Evolutionary conservation across 768 basidiomycete genomes (phyloP).

Genomic region (Chlorophyllum brunneum): DNA sequence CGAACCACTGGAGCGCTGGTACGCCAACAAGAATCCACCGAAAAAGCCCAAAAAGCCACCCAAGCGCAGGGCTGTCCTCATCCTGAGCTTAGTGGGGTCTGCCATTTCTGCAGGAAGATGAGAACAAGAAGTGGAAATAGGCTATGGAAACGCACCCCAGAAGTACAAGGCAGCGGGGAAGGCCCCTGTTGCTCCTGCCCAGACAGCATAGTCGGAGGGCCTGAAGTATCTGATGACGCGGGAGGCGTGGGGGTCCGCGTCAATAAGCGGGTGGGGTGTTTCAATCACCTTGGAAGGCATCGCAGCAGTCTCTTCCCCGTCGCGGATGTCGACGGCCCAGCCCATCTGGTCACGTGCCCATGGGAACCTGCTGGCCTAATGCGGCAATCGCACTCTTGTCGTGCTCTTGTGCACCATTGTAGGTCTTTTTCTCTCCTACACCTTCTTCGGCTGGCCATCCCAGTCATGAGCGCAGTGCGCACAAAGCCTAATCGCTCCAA

Average conservation of each 20-base stretch:
- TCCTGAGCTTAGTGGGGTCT: constrained; percentile 36
- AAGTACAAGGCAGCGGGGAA: constrained; percentile 79
- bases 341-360: constrained; percentile 22
- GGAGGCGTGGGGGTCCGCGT: constrained; percentile 84
- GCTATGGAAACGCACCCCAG: constrained; percentile 58
- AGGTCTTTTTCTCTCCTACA: constrained; percentile 16
- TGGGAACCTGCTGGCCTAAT: constrained; percentile 27
- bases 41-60: constrained; percentile 80
- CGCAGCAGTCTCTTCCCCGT: constrained; percentile 22
- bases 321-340: constrained; percentile 26
- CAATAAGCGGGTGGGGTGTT: constrained; percentile 87
- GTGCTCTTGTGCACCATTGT: constrained; percentile 17
- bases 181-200: constrained; percentile 77
- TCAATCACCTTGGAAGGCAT: constrained; percentile 49
- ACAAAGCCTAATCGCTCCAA: constrained; percentile 31
- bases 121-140: constrained; percentile 5
- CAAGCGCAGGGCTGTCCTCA: constrained; percentile 39
- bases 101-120: constrained; percentile 38
- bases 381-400: not conserved
- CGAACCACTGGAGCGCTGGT: constrained; percentile 86
- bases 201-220: constrained; percentile 79
- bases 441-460: constrained; percentile 3
- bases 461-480: constrained; percentile 57
- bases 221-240: constrained; percentile 90
- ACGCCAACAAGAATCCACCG: constrained; percentile 91